A percentile compares a stretch with the other conserved stretches of the same genome.
These are phyloP conservation scores for Veloboletus limbatus DNA, from an alignment of 1,284 basidiomycete species.

Conservation along the genomic window DNA sequence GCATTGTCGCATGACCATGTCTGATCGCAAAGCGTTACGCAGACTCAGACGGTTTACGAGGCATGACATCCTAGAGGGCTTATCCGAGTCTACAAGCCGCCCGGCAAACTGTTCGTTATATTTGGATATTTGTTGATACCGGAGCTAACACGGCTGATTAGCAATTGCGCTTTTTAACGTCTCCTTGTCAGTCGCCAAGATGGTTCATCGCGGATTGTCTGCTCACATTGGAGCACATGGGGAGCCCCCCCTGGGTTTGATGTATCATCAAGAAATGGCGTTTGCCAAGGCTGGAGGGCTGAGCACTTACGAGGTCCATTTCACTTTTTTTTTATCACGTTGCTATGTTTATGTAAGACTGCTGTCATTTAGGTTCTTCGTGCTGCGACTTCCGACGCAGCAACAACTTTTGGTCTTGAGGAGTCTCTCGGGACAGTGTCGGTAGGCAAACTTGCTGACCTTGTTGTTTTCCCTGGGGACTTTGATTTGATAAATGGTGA, in stretches of 20 bases:
- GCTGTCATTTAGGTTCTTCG: conserved; percentile 50
- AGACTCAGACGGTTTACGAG: conserved; percentile 61
- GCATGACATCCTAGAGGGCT: conserved; percentile 59
- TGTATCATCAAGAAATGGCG: conserved; percentile 71
- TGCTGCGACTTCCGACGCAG: conserved; percentile 64
- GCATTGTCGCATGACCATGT: background rate
- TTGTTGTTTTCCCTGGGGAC: conserved; percentile 57
- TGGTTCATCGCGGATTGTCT: conserved; percentile 58
- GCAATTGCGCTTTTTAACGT: conserved; percentile 68
- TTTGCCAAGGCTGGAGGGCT: conserved; percentile 59
- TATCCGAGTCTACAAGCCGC: conserved; percentile 59
- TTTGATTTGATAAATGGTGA: conserved; percentile 54
- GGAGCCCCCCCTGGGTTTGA: conserved; percentile 69
- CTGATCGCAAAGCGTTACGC: background rate
- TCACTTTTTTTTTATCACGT: background rate
- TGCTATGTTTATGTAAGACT: background rate
- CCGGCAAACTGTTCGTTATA: conserved; percentile 52
- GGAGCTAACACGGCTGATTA: conserved; percentile 28
- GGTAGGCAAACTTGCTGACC: conserved; percentile 65
- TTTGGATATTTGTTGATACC: background rate
- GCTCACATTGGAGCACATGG: conserved; percentile 73
- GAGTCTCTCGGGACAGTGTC: conserved; percentile 60
- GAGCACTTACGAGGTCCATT: conserved; percentile 46
- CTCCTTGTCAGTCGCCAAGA: conserved; percentile 60
- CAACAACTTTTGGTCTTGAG: conserved; percentile 60